Base-by-base conservation (phyloP, 1,284 basidiomycete genomes). In the Agaricales sp. region DNA sequence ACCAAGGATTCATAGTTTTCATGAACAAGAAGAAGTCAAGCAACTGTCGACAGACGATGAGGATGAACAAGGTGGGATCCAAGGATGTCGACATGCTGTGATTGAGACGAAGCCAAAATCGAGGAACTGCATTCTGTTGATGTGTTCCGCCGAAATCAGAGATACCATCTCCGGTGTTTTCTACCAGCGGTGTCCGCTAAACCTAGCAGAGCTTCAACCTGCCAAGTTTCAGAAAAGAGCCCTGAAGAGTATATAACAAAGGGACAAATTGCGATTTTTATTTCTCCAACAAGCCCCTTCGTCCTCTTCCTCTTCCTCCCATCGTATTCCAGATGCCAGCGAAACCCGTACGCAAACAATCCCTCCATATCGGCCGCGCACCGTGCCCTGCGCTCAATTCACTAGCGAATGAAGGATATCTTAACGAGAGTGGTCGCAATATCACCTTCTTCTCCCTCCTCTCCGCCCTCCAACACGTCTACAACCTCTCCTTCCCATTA, bases 331-430 rank as follows among this genome's bases (percentile, higher is more conserved):
- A 8, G 18, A 20, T 8, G 19, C 39, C 13, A 41, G 16, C 6
- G 16, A 20, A 16, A 41, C 13, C 18, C 6, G 8, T 41, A 6
- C 25, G 3, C 56, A 3, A 61, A 59, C 46, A n/a, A n/a, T 41
- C 39, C 39, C n/a, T 41, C 39, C 39, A 6, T 41, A 4, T 16
- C 19, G 18, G 8, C 13, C 55, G 81, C 20, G 67, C 70, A 1
- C 74, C 73, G 2, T 74, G 73, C 48, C 73, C 78, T 2, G 78
- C 70, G 0, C 56, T 74, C 18, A 76, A 76, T 53, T 58, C 71
- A 2, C 59, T 74, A 3, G 72, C 70, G 1, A 74, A 75, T 52
- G 69, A 73, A 37, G 67, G 71, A n/a, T 75, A 63, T 18, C 51
- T 73, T 67, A 69, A 41, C 26, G 63, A 63, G 8, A 50, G 59